Conservation (phyloP, 2,329 filamentous ascomycete species). For the Paecilomyces sp. region DNA sequence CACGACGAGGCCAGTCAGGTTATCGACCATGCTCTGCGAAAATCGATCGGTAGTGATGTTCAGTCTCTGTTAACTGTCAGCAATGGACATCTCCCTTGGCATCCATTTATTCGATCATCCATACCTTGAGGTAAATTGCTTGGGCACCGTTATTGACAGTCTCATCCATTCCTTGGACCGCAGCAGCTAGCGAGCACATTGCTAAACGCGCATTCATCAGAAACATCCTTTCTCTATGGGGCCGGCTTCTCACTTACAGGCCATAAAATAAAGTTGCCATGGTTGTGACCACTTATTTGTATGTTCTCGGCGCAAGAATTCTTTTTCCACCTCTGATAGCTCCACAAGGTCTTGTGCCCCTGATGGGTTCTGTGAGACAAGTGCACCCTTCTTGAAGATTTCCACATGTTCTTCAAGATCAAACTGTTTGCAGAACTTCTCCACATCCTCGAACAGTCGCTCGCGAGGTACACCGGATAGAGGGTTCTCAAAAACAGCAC, state of each 20-base stretch:
- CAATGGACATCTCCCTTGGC: not conserved
- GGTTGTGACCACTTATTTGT: constrained; percentile 47
- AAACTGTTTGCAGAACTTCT: constrained; percentile 46
- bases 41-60: constrained; percentile 9
- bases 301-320: constrained; percentile 35
- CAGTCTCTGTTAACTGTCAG: constrained; percentile 3
- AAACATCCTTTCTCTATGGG: not conserved
- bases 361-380: constrained; percentile 46
- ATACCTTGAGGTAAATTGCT: constrained; percentile 25
- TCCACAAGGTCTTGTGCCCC: constrained; percentile 43
- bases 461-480: constrained; percentile 47
- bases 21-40: constrained; percentile 18
- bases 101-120: not conserved
- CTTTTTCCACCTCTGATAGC: constrained; percentile 38
- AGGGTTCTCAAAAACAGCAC: constrained; percentile 45
- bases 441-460: constrained; percentile 48
- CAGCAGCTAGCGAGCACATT: constrained; percentile 48
- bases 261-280: constrained; percentile 41
- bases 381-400: constrained; percentile 44
- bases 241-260: constrained; percentile 18
- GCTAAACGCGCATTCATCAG: constrained; percentile 15
- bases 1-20: constrained; percentile 36
- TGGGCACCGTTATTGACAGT: constrained; percentile 44
- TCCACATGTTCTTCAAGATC: constrained; percentile 43
- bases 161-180: constrained; percentile 49